A percentile compares a stretch with the other conserved stretches of the same genome.
Evolutionary conservation across 768 basidiomycete species (phyloP).

Genomic region (Agrocybe praecox): DNA sequence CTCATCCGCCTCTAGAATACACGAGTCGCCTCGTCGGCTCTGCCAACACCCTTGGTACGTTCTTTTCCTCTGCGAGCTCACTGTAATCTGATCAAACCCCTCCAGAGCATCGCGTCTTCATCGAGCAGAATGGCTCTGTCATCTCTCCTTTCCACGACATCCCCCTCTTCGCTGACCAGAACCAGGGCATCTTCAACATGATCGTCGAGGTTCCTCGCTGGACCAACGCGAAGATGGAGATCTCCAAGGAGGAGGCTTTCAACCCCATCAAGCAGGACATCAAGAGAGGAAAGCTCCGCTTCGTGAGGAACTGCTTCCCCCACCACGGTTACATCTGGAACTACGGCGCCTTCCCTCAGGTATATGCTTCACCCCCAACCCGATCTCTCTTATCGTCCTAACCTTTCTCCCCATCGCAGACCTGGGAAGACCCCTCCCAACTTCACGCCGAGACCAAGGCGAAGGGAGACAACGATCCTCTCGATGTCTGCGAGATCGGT

Average conservation of each 20-base stretch:
- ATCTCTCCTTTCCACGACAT: conserved; percentile 94
- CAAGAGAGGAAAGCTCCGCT: conserved; percentile 95
- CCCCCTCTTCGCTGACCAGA: conserved; percentile 96
- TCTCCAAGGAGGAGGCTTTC: conserved; percentile 97
- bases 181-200: conserved; percentile 97
- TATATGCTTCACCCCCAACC: conserved; percentile 36
- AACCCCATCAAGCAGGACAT: conserved; percentile 99
- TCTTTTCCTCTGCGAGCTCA: conserved; percentile 7
- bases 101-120: conserved; percentile 92
- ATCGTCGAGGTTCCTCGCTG: conserved; percentile 97
- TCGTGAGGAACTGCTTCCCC: conserved; percentile 99
- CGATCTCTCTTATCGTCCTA: conserved; percentile 1
- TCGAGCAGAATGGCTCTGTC: conserved; percentile 87
- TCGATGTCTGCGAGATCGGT: conserved; percentile 99
- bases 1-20: conserved; percentile 50
- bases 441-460: conserved; percentile 97
- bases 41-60: conserved; percentile 88
- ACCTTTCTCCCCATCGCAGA: conserved; percentile 49
- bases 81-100: conserved; percentile 23
- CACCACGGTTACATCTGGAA: conserved; percentile 99
- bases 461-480: conserved; percentile 97
- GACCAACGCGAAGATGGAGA: conserved; percentile 99
- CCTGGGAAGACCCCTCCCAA: conserved; percentile 94
- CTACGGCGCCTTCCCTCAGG: conserved; percentile 99
- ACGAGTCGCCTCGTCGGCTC: conserved; percentile 81